phyloP scores from a whole-genome alignment of 2,329 filamentous ascomycete genomes.

The Talaromyces sp. region DNA sequence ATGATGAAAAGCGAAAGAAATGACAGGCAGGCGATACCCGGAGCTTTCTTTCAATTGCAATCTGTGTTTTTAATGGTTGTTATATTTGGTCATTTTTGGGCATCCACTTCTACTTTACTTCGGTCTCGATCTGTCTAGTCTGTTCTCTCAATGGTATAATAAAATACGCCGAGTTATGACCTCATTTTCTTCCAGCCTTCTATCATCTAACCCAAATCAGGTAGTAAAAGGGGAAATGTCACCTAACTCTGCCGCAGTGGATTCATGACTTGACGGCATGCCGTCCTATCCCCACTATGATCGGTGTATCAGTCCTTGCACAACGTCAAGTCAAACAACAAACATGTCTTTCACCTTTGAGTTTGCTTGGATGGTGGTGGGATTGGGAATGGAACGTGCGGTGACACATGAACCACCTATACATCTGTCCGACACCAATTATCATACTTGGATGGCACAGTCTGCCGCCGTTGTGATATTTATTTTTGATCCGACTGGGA shows the following conservation, averaged over 20 bases:
- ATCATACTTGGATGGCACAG: not conserved
- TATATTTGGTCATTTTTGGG: not conserved
- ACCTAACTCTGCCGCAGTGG: not conserved
- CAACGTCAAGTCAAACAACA: conserved; percentile 2
- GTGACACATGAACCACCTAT: not conserved
- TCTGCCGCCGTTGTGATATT: not conserved
- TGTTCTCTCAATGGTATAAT: not conserved
- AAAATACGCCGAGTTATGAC: not conserved
- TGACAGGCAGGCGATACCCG: conserved; percentile 15
- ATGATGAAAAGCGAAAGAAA: not conserved
- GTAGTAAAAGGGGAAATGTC: not conserved
- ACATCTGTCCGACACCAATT: not conserved
- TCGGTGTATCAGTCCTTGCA: not conserved
- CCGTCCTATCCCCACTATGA: not conserved
- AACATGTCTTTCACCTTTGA: not conserved
- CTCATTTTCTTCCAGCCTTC: not conserved
- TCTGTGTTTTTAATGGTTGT: not conserved
- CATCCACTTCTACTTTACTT: not conserved
- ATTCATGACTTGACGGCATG: not conserved
- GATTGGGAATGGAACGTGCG: not conserved
- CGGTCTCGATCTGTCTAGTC: not conserved
- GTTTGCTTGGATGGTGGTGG: not conserved
- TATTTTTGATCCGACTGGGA: not conserved
- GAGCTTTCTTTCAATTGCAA: not conserved
- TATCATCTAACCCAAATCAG: not conserved